Evolutionary conservation across 805 yeast species (phyloP).

Genomic region (Metschnikowia reukaufii): DNA sequence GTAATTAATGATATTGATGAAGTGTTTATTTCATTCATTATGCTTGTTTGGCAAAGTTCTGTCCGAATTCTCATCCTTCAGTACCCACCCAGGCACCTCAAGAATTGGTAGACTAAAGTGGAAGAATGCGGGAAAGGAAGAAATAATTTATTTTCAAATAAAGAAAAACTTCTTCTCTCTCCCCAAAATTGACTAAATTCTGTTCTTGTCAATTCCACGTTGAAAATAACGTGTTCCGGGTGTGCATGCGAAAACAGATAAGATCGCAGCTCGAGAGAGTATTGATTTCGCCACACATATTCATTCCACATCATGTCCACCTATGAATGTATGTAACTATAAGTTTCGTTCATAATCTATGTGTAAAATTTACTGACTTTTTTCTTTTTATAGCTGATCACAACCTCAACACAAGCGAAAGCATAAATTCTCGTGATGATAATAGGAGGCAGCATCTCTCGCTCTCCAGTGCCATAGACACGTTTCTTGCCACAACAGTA

Average conservation of each 20-base stretch:
- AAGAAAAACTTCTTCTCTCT: too few species aligned
- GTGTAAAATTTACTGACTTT: conserved; percentile 9
- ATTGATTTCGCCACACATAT: background rate
- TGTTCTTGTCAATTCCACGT: too few species aligned
- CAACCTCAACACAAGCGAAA: conserved; percentile 31
- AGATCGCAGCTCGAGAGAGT: background rate
- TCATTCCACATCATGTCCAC: conserved; percentile 34
- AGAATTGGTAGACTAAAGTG: too few species aligned
- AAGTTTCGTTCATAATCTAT: background rate
- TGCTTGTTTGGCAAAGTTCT: too few species aligned
- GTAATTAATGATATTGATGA: background rate
- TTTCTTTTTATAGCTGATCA: conserved; percentile 38
- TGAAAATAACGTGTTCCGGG: too few species aligned
- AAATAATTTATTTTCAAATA: too few species aligned
- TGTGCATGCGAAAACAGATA: conserved; percentile 6
- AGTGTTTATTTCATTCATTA: background rate
- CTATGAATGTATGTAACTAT: conserved; percentile 40
- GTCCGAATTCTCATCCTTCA: too few species aligned
- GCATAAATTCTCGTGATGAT: conserved; percentile 10
- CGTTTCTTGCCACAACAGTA: conserved; percentile 28
- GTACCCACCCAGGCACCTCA: too few species aligned
- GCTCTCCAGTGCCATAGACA: conserved; percentile 33
- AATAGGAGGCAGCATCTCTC: conserved; percentile 32
- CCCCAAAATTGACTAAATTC: too few species aligned
- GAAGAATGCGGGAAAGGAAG: too few species aligned